Evolutionary conservation across 768 basidiomycete species (phyloP), one percentile per base, ranked within the genome.

Genomic region (Dentipellis sp.): DNA sequence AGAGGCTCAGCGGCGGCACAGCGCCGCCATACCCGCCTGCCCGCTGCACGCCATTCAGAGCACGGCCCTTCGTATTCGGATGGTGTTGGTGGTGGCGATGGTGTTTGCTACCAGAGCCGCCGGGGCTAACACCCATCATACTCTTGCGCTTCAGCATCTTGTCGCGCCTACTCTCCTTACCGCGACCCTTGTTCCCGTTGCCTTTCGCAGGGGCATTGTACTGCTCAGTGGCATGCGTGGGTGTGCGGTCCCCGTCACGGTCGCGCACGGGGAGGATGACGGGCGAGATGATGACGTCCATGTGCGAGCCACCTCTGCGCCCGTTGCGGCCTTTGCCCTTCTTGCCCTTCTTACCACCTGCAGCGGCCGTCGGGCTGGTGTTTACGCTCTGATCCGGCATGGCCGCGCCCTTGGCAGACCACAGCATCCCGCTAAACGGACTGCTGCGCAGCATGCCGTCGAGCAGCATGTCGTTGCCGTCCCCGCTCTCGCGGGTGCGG

Each of bases 51-150:
- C 82, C 77, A 54, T 74, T 72, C 48, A 77, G 74, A 54, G 79
- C 74, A 42, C 85, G 77, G 52, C 72, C 71, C 71, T 84, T 87
- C 66, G 72, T 69, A 65, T 88, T 88, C 21, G 86, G 83, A 59
- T 83, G 80, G 62, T 82, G 81, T 12, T 79, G 76, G 60, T 82
- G 83, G 48, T 75, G 72, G 58, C 77, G 76, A 53, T 78, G 77
- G 38, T 79, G 77, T 49, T 69, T 69, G 37, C 77, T 72, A 48
- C 63, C 60, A 14, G 22, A 34, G 50, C 69, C 68, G 39, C 68
- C 66, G 11, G 54, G 53, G 48, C 66, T 58, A 64, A 55, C 78
- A 66, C 61, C 72, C 73, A 65, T 73, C 74, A 69, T 72, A 12
- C 56, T 52, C 76, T 73, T 84, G 78, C 80, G 76, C 69, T 84